Evolutionary conservation across 225 moss, liverwort and hornwort species (phyloP), one percentile per base, ranked within the genome.

Genomic region (Marchantia paleacea): DNA sequence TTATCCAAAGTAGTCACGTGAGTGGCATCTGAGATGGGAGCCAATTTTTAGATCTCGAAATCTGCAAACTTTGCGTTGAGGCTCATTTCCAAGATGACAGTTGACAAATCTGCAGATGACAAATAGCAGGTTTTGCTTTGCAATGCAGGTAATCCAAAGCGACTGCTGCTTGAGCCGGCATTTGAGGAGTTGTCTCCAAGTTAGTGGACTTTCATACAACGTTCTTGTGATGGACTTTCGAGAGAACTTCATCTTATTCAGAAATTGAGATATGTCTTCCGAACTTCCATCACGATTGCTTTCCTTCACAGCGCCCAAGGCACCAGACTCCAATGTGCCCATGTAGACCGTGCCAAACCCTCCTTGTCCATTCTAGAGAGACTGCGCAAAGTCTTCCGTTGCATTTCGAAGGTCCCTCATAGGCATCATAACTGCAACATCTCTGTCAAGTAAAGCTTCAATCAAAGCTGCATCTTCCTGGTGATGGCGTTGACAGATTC

Each of bases 61-160:
- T 88, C 88, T 10, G 85, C 75, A 47, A 88, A 73, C 78, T 85
- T 88, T 3, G 77, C 88, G 29, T 80, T 73, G 29, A 84, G 68
- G 29, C 78, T 73, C 5, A 18, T 47, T 13, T 83, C 78, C 69
- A 88, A 25, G 22, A 88, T 30, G 51, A 88, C 85, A 25, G n/a
- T n/a, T n/a, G n/a, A n/a, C n/a, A n/a, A n/a, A n/a, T n/a, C n/a
- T n/a, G n/a, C n/a, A 85, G 69, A 75, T 88, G 85, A 47, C 78
- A 88, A 57, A 88, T 88, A 7, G 85, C 85, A 4, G 85, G 88
- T 53, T 72, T 85, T 6, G 85, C 83, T 50, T 85, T 81, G 3
- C 82, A 88, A 47, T 88, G 88, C 25, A 88, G 80, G 66, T 88
- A 88, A 10, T 66, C 75, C 52, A 88, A 75, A 48, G 85, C 88